Evolutionary conservation across 1,139 yeast species (phyloP).

Genomic region (Candida freyschussii): DNA sequence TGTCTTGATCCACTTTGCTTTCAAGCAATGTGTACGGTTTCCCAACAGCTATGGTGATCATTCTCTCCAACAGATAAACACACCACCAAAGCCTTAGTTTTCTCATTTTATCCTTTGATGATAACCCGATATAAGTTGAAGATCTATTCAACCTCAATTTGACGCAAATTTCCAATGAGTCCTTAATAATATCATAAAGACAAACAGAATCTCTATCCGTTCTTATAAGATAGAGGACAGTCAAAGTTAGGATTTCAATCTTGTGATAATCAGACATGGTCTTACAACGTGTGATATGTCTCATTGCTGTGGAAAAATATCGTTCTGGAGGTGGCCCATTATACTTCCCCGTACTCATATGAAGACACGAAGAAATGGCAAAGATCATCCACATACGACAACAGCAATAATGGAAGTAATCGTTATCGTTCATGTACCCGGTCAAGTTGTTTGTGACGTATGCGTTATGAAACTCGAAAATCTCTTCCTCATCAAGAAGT

Average conservation of each 20-base stretch:
- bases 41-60: conserved; percentile 53
- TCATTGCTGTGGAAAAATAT: conserved; percentile 49
- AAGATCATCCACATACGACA: conserved; percentile 48
- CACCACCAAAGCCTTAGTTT: conserved; percentile 56
- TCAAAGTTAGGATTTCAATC: conserved; percentile 43
- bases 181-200: conserved; percentile 45
- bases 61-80: conserved; percentile 48
- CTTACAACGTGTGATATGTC: conserved; percentile 45
- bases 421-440: conserved; percentile 28
- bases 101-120: conserved; percentile 32
- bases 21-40: conserved; percentile 46
- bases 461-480: conserved; percentile 40
- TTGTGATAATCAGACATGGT: conserved; percentile 36
- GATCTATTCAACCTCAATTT: conserved; percentile 35
- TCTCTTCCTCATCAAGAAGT: conserved; percentile 41
- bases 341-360: conserved; percentile 47
- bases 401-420: conserved; percentile 43
- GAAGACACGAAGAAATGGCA: conserved; percentile 44
- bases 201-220: conserved; percentile 53
- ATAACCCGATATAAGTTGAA: conserved; percentile 29
- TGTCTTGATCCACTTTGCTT: conserved; percentile 36
- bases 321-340: conserved; percentile 45
- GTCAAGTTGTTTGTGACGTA: conserved; percentile 34
- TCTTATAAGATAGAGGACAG: conserved; percentile 48
- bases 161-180: conserved; percentile 42